Evolutionary conservation across 176 grass and related monocot species (phyloP).

Genomic region (Poa pratensis): DNA sequence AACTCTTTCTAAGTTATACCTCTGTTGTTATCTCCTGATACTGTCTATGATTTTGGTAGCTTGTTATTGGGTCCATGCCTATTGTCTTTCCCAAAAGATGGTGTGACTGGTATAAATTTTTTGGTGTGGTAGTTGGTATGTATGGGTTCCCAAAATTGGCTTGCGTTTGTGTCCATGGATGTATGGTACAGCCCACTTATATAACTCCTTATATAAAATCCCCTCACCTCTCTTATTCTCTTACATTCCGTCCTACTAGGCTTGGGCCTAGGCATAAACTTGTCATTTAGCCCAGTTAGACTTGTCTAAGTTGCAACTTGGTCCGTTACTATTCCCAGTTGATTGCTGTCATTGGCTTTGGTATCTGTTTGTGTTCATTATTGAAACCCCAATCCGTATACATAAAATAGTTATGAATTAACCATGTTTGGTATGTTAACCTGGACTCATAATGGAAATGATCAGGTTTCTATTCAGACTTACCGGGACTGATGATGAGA

Average conservation of each 20-base stretch:
- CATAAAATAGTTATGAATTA: background rate
- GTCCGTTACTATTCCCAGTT: background rate
- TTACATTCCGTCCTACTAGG: background rate
- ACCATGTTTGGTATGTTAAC: background rate
- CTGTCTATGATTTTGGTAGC: background rate
- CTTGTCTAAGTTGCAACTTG: background rate
- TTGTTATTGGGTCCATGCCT: background rate
- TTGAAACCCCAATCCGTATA: too few species aligned
- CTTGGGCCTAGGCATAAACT: background rate
- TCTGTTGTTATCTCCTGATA: background rate
- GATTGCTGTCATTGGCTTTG: background rate
- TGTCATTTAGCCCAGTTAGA: background rate
- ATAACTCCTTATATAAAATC: too few species aligned
- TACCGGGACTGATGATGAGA: slow-evolving; percentile 80
- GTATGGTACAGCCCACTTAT: background rate
- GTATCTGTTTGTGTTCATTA: background rate
- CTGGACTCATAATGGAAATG: slow-evolving; percentile 6
- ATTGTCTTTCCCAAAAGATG: background rate
- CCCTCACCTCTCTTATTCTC: background rate
- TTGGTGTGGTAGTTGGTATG: background rate
- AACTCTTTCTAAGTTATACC: too few species aligned
- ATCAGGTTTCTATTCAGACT: slow-evolving; percentile 88
- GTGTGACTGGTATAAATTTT: background rate
- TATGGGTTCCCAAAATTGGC: background rate
- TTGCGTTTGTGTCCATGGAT: background rate